Conservation (phyloP, 495 filamentous ascomycete species). For the Penicillium taxi region DNA sequence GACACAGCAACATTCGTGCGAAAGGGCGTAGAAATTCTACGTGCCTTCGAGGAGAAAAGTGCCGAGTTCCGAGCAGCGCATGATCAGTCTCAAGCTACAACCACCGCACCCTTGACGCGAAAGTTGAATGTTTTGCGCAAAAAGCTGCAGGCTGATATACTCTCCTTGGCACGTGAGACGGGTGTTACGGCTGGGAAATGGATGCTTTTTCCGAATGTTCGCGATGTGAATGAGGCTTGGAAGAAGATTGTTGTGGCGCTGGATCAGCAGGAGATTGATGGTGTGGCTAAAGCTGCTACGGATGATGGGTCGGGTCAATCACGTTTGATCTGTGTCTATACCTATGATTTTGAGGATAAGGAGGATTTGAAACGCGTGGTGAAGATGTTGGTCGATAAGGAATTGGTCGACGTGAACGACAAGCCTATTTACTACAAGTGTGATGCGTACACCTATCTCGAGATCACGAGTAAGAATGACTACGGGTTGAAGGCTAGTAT, state of each 20-base stretch:
- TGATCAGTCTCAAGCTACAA: constrained; percentile 27
- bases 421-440: constrained; percentile 69
- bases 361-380: constrained; percentile 62
- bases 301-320: constrained; percentile 29
- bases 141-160: constrained; percentile 45
- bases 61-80: constrained; percentile 30
- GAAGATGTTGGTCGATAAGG: constrained; percentile 48
- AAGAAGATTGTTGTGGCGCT: constrained; percentile 53
- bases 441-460: constrained; percentile 70
- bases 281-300: constrained; percentile 61
- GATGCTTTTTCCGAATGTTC: constrained; percentile 64
- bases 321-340: constrained; percentile 69
- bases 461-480: constrained; percentile 56
- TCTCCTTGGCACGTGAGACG: constrained; percentile 46
- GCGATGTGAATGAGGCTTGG: constrained; percentile 58
- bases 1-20: constrained; percentile 37
- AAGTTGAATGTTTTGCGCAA: constrained; percentile 45
- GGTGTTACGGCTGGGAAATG: constrained; percentile 66
- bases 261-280: constrained; percentile 55
- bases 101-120: constrained; percentile 33
- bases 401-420: constrained; percentile 41
- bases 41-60: constrained; percentile 32
- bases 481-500: constrained; percentile 57
- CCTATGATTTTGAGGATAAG: constrained; percentile 59
- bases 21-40: constrained; percentile 35